Conservation (phyloP, 1,284 basidiomycete species). For the Puccinia novopanici region DNA sequence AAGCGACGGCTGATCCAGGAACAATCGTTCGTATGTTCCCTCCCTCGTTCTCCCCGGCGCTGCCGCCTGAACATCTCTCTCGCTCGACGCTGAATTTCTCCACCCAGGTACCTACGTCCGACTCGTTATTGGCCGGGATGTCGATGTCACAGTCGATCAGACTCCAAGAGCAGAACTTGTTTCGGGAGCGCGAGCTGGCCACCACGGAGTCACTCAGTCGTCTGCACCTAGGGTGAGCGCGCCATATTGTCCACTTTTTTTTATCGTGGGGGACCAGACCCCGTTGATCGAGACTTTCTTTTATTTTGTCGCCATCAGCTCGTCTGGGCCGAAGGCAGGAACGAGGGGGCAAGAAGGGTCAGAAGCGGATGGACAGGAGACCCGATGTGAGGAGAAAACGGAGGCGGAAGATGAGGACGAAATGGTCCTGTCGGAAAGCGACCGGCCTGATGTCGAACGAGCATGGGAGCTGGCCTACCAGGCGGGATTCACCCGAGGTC, state of each 20-base stretch:
- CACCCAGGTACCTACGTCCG: conserved; percentile 10
- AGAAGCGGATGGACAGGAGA: not conserved
- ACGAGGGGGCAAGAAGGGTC: not conserved
- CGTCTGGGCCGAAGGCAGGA: not conserved
- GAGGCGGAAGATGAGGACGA: conserved; percentile 10
- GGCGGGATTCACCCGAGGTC: conserved; percentile 31
- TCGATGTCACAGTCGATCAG: conserved; percentile 37
- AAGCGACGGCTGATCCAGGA: conserved; percentile 26
- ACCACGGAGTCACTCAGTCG: conserved; percentile 13
- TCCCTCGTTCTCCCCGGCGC: not conserved
- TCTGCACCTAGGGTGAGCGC: not conserved
- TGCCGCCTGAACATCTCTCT: not conserved
- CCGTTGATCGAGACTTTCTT: too few species aligned
- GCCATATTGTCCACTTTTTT: not conserved
- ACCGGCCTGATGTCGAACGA: conserved; percentile 22
- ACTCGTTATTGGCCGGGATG: conserved; percentile 26
- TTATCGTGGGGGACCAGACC: too few species aligned
- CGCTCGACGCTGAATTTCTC: not conserved
- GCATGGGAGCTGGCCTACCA: conserved; percentile 37
- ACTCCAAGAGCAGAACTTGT: conserved; percentile 27
- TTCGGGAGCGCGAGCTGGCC: conserved; percentile 6
- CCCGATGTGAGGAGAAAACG: not conserved
- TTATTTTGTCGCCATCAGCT: not conserved
- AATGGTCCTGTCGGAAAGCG: conserved; percentile 6
- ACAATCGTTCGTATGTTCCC: conserved; percentile 19